Evolutionary conservation across 2,329 filamentous ascomycete genomes (phyloP).

Genomic region (Pezicula neosporulosa): DNA sequence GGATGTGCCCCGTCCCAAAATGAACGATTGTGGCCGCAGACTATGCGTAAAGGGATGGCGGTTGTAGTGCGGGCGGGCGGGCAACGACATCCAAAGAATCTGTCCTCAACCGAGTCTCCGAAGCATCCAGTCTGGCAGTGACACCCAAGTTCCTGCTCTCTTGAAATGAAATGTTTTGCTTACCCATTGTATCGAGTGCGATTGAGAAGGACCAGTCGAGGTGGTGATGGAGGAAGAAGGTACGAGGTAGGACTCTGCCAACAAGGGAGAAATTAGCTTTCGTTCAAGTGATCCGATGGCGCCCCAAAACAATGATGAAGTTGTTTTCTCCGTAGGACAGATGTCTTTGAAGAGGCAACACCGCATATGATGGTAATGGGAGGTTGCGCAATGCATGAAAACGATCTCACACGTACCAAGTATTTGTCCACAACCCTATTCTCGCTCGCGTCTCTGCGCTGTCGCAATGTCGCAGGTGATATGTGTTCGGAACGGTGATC

Average conservation of each 20-base stretch:
- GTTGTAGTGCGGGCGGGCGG: too few species aligned
- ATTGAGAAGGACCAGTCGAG: slow-evolving; percentile 28
- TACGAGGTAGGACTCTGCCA: slow-evolving; percentile 13
- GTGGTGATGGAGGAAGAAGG: slow-evolving; percentile 28
- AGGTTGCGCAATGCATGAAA: slow-evolving; percentile 18
- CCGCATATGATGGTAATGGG: slow-evolving; percentile 12
- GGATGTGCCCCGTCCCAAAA: slow-evolving; percentile 1
- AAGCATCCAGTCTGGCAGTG: background rate
- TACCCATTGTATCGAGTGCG: slow-evolving; percentile 28
- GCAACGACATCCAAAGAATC: background rate
- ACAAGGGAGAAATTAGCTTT: slow-evolving; percentile 17
- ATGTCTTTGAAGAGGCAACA: background rate
- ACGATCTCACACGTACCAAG: slow-evolving; percentile 22
- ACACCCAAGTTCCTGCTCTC: slow-evolving; percentile 8
- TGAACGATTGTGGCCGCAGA: slow-evolving; percentile 5
- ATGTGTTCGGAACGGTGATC: slow-evolving; percentile 2
- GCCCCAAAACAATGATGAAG: background rate
- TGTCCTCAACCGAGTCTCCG: background rate
- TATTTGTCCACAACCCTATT: slow-evolving; percentile 11
- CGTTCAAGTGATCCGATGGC: slow-evolving; percentile 4
- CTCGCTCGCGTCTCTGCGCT: slow-evolving; percentile 2
- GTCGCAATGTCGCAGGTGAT: slow-evolving; percentile 11
- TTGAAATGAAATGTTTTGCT: slow-evolving; percentile 23
- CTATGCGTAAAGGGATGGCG: background rate
- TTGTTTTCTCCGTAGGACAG: background rate